Conservation (phyloP, 164 flowering plant species). For the Houttuynia cordata region DNA sequence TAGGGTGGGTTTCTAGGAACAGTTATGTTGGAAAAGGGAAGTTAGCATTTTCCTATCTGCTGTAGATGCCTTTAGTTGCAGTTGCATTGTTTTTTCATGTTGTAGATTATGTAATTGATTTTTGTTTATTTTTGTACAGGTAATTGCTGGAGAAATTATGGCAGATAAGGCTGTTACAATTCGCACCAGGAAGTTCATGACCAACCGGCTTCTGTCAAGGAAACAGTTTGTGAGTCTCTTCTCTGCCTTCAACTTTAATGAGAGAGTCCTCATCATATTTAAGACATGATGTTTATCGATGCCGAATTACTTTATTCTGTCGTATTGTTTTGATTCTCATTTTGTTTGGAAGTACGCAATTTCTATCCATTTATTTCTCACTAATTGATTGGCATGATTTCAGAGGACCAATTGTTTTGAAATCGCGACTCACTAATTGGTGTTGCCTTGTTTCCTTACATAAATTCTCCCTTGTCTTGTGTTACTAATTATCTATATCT, state of each 20-base stretch:
- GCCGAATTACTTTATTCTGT: no score
- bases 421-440: background rate
- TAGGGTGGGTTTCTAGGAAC: no score
- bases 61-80: no score
- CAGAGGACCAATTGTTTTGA: no score
- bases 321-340: no score
- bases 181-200: slow-evolving; percentile 14
- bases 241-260: background rate
- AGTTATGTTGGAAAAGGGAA: no score
- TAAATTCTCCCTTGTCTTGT: no score
- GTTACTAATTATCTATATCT: background rate
- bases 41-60: no score
- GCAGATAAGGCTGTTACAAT: slow-evolving; percentile 17
- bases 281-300: background rate
- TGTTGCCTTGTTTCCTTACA: background rate
- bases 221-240: slow-evolving; percentile 11
- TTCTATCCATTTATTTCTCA: no score
- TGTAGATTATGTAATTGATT: background rate
- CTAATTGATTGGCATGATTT: no score
- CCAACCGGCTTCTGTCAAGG: slow-evolving; percentile 13
- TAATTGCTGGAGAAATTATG: slow-evolving; percentile 3
- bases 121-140: background rate
- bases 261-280: background rate
- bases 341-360: no score
- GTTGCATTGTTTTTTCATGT: background rate